A percentile compares a stretch with the other conserved stretches of the same genome.
These are phyloP conservation scores for Polytrichum formosum DNA, from an alignment of 225 moss, liverwort and hornwort genomes.

Conservation along the genomic window DNA sequence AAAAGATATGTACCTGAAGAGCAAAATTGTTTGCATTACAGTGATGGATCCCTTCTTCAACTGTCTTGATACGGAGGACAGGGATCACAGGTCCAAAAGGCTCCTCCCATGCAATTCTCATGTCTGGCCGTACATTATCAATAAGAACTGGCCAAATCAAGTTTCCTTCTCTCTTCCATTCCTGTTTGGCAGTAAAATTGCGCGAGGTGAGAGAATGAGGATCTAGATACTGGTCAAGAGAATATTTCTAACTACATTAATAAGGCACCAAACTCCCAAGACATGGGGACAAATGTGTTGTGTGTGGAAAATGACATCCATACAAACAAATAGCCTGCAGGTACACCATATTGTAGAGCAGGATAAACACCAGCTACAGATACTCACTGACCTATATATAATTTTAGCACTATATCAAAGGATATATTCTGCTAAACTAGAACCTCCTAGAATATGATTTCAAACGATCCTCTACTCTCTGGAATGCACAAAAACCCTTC, in stretches of 20 bases:
- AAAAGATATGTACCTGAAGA: constrained; percentile 21
- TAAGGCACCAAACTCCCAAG: not conserved
- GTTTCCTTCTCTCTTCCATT: constrained; percentile 43
- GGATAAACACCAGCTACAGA: not conserved
- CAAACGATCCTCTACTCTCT: not conserved
- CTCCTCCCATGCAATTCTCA: constrained; percentile 50
- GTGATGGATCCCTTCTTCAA: constrained; percentile 40
- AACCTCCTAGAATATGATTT: too few species aligned
- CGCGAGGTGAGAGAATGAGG: too few species aligned
- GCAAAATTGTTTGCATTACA: constrained; percentile 47
- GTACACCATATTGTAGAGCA: too few species aligned
- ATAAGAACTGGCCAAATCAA: constrained; percentile 39
- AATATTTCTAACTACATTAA: not conserved
- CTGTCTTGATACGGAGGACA: constrained; percentile 25
- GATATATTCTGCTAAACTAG: too few species aligned
- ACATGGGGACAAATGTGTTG: not conserved
- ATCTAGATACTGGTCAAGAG: too few species aligned
- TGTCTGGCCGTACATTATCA: constrained; percentile 38
- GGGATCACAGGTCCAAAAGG: constrained; percentile 43
- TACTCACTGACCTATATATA: not conserved
- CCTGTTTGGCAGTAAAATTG: constrained; percentile 7
- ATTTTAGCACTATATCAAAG: too few species aligned
- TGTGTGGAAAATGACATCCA: too few species aligned
- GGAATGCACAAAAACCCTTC: not conserved
- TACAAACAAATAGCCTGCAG: too few species aligned